Evolutionary conservation across 106 monocot species (phyloP).

Genomic region (Iris macrosiphon): DNA sequence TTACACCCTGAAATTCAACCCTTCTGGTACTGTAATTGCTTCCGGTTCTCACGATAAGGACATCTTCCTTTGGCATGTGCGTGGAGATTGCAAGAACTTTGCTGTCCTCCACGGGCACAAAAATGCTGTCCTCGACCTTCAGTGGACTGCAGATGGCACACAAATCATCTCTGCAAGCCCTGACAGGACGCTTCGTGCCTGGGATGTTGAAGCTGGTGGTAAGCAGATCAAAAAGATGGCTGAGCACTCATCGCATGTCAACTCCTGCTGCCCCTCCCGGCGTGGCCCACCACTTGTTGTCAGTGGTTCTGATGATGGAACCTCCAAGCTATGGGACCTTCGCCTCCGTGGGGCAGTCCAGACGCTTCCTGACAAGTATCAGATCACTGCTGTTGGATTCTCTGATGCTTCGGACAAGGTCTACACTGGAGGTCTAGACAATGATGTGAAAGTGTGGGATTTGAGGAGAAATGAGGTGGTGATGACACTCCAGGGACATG

Average conservation of each 20-base stretch:
- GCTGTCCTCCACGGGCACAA: slow-evolving; percentile 87
- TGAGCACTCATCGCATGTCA: slow-evolving; percentile 85
- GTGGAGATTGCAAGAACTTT: slow-evolving; percentile 94
- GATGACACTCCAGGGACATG: slow-evolving; percentile 85
- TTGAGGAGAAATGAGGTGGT: slow-evolving; percentile 71
- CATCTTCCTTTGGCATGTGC: slow-evolving; percentile 83
- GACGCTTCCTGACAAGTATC: slow-evolving; percentile 83
- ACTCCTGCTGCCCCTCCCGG: slow-evolving; percentile 77
- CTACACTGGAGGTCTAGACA: slow-evolving; percentile 81
- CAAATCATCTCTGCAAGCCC: slow-evolving; percentile 90
- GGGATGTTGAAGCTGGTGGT: slow-evolving; percentile 92
- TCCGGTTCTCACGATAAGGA: slow-evolving; percentile 94
- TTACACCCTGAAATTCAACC: slow-evolving; percentile 94
- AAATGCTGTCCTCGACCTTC: slow-evolving; percentile 84
- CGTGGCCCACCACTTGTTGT: slow-evolving; percentile 81
- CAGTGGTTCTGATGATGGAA: slow-evolving; percentile 95
- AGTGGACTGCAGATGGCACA: slow-evolving; percentile 80
- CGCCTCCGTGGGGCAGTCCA: slow-evolving; percentile 81
- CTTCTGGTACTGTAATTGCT: slow-evolving; percentile 72
- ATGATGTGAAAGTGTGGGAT: slow-evolving; percentile 97
- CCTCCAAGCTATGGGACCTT: slow-evolving; percentile 96
- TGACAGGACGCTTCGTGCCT: slow-evolving; percentile 81
- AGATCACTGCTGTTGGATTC: slow-evolving; percentile 85
- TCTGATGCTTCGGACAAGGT: slow-evolving; percentile 94
- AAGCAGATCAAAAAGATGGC: slow-evolving; percentile 97